These are phyloP conservation scores for Selenicereus undatus DNA, from an alignment of 148 eudicot species.

Conservation along the genomic window DNA sequence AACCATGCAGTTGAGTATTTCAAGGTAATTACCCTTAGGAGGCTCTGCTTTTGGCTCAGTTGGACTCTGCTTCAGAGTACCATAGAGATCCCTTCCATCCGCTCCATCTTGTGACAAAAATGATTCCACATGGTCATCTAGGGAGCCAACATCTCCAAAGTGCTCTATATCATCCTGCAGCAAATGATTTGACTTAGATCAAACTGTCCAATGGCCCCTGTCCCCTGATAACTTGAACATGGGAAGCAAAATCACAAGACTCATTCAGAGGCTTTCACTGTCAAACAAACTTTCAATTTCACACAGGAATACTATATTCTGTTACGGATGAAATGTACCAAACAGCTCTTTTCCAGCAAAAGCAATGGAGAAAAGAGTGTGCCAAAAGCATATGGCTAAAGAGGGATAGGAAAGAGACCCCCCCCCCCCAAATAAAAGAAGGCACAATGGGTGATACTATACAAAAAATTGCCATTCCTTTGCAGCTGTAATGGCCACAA, in stretches of 20 bases:
- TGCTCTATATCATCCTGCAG: conserved; percentile 86
- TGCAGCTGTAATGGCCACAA: too few relatives aligned
- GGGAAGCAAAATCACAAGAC: conserved; percentile 3
- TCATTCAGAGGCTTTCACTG: not conserved
- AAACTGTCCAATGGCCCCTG: not conserved
- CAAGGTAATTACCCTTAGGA: conserved; percentile 52
- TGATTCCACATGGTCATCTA: conserved; percentile 91
- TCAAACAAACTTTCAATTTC: too few relatives aligned
- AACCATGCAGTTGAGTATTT: conserved; percentile 1
- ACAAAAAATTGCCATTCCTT: too few relatives aligned
- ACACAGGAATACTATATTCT: not conserved
- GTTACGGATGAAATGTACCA: not conserved
- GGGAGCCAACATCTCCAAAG: conserved; percentile 93
- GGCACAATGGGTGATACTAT: too few relatives aligned
- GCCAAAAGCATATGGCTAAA: not conserved
- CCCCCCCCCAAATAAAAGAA: too few relatives aligned
- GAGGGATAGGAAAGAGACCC: too few relatives aligned
- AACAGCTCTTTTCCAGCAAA: not conserved
- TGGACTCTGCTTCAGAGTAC: conserved; percentile 66
- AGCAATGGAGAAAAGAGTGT: not conserved
- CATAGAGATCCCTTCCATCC: conserved; percentile 75
- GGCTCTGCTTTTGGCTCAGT: conserved; percentile 82
- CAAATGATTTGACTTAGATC: conserved; percentile 4
- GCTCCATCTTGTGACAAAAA: conserved; percentile 83
- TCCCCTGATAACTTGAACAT: not conserved